Percentiles rank a stretch among this genome's conserved stretches.
These are phyloP conservation scores for Dimocarpus longan DNA, from an alignment of 345 rosid genomes.

Conservation along the genomic window DNA sequence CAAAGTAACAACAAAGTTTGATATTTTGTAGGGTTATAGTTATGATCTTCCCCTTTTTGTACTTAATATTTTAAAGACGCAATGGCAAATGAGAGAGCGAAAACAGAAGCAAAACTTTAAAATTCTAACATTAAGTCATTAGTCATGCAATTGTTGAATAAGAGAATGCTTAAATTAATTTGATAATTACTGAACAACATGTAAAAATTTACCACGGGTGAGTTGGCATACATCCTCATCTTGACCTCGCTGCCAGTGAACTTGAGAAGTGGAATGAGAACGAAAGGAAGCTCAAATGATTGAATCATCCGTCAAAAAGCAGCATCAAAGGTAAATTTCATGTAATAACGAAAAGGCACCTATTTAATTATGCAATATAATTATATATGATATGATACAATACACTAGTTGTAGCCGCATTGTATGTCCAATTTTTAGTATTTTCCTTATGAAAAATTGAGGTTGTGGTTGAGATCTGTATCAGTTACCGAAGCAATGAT, in stretches of 20 bases:
- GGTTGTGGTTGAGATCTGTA: no score
- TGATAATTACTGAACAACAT: not conserved
- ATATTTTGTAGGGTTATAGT: not conserved
- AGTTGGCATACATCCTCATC: slow-evolving; percentile 78
- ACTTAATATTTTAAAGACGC: not conserved
- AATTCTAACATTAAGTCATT: not conserved
- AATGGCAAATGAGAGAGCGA: not conserved
- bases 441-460: not conserved
- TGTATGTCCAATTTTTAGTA: not conserved
- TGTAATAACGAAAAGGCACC: not conserved
- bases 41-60: not conserved
- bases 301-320: slow-evolving; percentile 69
- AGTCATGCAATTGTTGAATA: not conserved
- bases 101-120: not conserved
- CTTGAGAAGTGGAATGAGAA: slow-evolving; percentile 89
- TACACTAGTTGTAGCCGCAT: not conserved
- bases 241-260: slow-evolving; percentile 86
- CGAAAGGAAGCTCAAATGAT: slow-evolving; percentile 94
- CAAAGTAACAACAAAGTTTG: not conserved
- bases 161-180: not conserved
- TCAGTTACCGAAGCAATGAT: slow-evolving; percentile 80
- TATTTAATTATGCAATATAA: not conserved
- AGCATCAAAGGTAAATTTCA: slow-evolving; percentile 2
- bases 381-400: not conserved
- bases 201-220: slow-evolving; percentile 46